A percentile compares a stretch with the other conserved stretches of the same genome.
Conservation (phyloP, 2,329 filamentous ascomycete species). For the Amauroascus niger region DNA sequence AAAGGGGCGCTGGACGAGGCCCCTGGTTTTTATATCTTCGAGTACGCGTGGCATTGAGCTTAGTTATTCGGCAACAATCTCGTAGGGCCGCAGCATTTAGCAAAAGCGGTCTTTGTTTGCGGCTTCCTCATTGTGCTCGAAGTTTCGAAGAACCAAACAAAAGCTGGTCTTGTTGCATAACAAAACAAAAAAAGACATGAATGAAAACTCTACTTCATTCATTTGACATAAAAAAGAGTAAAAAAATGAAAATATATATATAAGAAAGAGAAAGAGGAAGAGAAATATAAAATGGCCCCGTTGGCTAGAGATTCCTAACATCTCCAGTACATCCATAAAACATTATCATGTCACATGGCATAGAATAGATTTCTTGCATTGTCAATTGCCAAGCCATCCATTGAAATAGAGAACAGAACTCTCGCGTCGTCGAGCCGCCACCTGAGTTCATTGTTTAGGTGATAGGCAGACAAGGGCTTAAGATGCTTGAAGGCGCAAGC, state of each 20-base stretch:
- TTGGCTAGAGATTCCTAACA: background rate
- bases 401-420: background rate
- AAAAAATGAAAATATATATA: constrained; percentile 1
- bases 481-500: too few relatives aligned
- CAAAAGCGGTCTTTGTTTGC: background rate
- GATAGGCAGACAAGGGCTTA: background rate
- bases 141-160: background rate
- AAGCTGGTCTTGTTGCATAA: background rate
- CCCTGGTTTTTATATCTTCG: background rate
- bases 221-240: background rate
- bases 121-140: background rate
- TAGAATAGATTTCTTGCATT: background rate
- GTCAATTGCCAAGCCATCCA: background rate
- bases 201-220: background rate
- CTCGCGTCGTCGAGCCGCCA: background rate
- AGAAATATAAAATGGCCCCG: background rate
- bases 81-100: background rate
- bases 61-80: constrained; percentile 5
- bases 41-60: background rate
- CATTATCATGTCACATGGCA: background rate
- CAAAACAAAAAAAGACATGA: background rate
- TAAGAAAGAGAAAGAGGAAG: background rate
- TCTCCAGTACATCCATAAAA: background rate
- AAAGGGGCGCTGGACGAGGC: constrained; percentile 6
- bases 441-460: constrained; percentile 4